A percentile compares a stretch with the other conserved stretches of the same genome.
These are phyloP conservation scores for Hypoxylon lienhwacheense DNA, from an alignment of 495 filamentous ascomycete genomes.

Conservation along the genomic window DNA sequence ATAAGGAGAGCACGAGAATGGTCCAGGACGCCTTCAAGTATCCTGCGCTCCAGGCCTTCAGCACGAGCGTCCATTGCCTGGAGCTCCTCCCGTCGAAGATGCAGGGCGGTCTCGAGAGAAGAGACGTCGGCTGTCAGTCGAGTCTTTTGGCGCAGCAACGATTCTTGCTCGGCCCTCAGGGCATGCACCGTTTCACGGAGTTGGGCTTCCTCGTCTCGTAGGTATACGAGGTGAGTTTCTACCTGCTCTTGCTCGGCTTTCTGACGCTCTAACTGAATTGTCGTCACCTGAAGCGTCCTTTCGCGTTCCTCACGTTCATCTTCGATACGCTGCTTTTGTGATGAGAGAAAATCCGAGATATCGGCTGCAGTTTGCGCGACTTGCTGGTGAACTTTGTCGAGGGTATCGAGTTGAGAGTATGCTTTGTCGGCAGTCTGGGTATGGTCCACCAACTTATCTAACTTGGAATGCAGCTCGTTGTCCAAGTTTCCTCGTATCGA, in stretches of 20 bases:
- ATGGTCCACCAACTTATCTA: slow-evolving; percentile 79
- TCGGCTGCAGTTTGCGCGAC: slow-evolving; percentile 84
- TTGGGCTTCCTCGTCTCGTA: slow-evolving; percentile 54
- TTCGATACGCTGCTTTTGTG: slow-evolving; percentile 74
- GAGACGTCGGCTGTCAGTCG: slow-evolving; percentile 81
- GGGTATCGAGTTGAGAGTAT: slow-evolving; percentile 66
- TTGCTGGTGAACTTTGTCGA: slow-evolving; percentile 87
- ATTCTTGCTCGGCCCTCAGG: slow-evolving; percentile 70
- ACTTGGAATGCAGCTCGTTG: slow-evolving; percentile 72
- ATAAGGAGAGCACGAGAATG: slow-evolving; percentile 86
- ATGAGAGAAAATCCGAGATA: slow-evolving; percentile 80
- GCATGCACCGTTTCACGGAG: slow-evolving; percentile 43
- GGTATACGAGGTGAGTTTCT: slow-evolving; percentile 68
- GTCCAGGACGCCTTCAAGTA: slow-evolving; percentile 92
- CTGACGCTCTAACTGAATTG: slow-evolving; percentile 75
- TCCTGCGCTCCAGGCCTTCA: slow-evolving; percentile 83
- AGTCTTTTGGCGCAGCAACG: slow-evolving; percentile 69
- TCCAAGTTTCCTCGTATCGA: slow-evolving; percentile 47
- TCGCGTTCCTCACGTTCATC: slow-evolving; percentile 80
- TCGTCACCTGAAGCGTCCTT: slow-evolving; percentile 78
- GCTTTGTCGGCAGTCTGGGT: slow-evolving; percentile 59
- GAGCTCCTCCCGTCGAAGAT: slow-evolving; percentile 87
- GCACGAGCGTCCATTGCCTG: slow-evolving; percentile 84
- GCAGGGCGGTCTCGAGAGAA: slow-evolving; percentile 82
- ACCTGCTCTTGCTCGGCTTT: slow-evolving; percentile 77